These are phyloP conservation scores for Pyrrhoderma lamaoense DNA, from an alignment of 1,284 basidiomycete genomes.

Conservation along the genomic window DNA sequence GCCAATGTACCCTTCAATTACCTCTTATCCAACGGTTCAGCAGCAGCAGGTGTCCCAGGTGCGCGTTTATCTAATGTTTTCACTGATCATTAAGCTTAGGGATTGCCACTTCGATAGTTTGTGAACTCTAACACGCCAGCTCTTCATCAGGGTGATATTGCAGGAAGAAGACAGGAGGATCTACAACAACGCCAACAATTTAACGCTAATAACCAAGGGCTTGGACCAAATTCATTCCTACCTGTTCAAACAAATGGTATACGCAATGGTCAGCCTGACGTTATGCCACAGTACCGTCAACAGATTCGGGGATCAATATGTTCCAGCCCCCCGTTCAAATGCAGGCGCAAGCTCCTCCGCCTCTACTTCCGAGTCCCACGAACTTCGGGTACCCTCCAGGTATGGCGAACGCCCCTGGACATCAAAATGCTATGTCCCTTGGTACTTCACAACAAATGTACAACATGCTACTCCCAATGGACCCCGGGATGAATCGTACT, in stretches of 20 bases:
- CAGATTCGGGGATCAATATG: slow-evolving; percentile 20
- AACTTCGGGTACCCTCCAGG: slow-evolving; percentile 44
- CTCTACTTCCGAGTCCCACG: slow-evolving; percentile 40
- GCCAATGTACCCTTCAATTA: slow-evolving; percentile 64
- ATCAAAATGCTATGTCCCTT: slow-evolving; percentile 42
- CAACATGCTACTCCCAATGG: slow-evolving; percentile 62
- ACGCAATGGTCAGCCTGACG: slow-evolving; percentile 36
- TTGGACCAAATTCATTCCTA: slow-evolving; percentile 26
- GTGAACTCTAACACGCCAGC: slow-evolving; percentile 12
- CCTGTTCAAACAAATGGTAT: slow-evolving; percentile 23
- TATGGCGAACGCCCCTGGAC: slow-evolving; percentile 38
- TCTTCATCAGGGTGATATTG: background rate
- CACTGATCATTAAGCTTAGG: background rate
- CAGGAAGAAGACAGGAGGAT: slow-evolving; percentile 39
- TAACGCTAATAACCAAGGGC: slow-evolving; percentile 1
- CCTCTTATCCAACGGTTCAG: slow-evolving; percentile 32
- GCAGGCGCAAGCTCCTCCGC: slow-evolving; percentile 45
- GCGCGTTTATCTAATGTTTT: background rate
- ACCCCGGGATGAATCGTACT: slow-evolving; percentile 60
- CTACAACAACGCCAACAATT: slow-evolving; percentile 39
- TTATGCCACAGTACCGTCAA: slow-evolving; percentile 48
- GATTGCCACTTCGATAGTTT: slow-evolving; percentile 25
- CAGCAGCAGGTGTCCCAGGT: slow-evolving; percentile 28
- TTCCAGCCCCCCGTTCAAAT: slow-evolving; percentile 35
- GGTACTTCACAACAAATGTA: slow-evolving; percentile 68